Evolutionary conservation across 768 basidiomycete species (phyloP), one percentile per base, ranked within the genome.

Genomic region (Infundibulicybe gibba): DNA sequence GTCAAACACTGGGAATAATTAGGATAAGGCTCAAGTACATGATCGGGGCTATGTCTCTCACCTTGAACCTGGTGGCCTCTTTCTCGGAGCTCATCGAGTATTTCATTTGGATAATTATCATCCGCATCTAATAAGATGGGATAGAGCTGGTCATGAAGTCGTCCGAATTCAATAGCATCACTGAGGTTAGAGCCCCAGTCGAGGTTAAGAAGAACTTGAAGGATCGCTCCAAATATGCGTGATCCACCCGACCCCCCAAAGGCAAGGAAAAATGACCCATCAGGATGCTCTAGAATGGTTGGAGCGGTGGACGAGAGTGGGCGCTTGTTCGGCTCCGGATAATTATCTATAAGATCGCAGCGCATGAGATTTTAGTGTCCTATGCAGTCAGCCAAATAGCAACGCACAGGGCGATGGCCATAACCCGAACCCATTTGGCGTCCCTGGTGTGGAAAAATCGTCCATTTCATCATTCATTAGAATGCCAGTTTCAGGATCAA

Each of bases 391-490:
- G 25, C 25, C 25, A 8, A 8, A 25, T 25, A 25, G 25, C 40
- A 16, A 61, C 78, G 48, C 61, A 87, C 89, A 91, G 5, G 88
- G 89, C 13, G 87, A 90, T n/a, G 92, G 86, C 67, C 70, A 81
- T 40, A 94, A 66, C 0, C 89, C 93, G 58, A 92, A 95, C 2
- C 72, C 80, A 55, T 97, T 95, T 5, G 90, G 79, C n/a, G 66
- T 63, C 3, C 88, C 92, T 1, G 94, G 94, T 1, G 72, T 84
- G 10, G 92, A 88, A 62, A 97, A 97, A 63, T 98, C 95, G 52
- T 93, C 90, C 88, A 92, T 90, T 79, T 95, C 90, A 57, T 98
- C 83, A 57, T 97, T 97, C 35, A 97, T 65, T 43, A 98, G 77
- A 21, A 98, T 75, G 0, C 95, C 94, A 0, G 94, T 97, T 43